phyloP scores from a whole-genome alignment of 176 grass and related monocot genomes.

The Otatea glauca region DNA sequence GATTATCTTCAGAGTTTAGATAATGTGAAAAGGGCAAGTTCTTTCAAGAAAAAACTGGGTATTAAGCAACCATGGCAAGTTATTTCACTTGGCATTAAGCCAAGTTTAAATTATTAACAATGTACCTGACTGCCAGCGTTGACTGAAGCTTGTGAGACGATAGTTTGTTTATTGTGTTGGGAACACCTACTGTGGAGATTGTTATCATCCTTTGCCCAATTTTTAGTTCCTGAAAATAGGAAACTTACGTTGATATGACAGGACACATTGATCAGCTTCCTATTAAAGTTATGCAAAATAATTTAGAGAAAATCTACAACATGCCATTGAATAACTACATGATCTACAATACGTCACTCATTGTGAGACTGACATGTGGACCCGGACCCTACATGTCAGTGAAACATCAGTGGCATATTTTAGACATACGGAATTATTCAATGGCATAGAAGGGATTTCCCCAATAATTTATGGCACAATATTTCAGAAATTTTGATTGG shows the following conservation, averaged over 20 bases:
- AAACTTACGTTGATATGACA: background rate
- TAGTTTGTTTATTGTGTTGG: slow-evolving; percentile 89
- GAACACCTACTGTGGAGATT: slow-evolving; percentile 97
- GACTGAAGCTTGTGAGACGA: slow-evolving; percentile 91
- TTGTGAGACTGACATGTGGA: too few species aligned
- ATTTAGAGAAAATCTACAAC: background rate
- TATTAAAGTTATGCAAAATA: background rate
- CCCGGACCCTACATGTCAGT: too few species aligned
- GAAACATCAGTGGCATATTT: too few species aligned
- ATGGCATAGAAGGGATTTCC: too few species aligned
- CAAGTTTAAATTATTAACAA: background rate
- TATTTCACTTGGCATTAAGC: background rate
- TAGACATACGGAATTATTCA: too few species aligned
- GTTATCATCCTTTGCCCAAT: slow-evolving; percentile 99
- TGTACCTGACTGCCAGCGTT: slow-evolving; percentile 87
- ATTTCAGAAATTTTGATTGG: background rate
- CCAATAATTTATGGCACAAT: background rate
- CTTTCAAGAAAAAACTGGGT: background rate
- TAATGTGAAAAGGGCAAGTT: background rate
- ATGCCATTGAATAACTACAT: too few species aligned
- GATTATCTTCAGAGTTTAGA: background rate
- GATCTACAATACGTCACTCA: too few species aligned
- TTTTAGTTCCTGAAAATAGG: slow-evolving; percentile 65
- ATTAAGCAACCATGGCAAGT: background rate
- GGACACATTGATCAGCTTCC: background rate